Conservation (phyloP, 495 filamentous ascomycete genomes). For the Ramalina peruviana region DNA sequence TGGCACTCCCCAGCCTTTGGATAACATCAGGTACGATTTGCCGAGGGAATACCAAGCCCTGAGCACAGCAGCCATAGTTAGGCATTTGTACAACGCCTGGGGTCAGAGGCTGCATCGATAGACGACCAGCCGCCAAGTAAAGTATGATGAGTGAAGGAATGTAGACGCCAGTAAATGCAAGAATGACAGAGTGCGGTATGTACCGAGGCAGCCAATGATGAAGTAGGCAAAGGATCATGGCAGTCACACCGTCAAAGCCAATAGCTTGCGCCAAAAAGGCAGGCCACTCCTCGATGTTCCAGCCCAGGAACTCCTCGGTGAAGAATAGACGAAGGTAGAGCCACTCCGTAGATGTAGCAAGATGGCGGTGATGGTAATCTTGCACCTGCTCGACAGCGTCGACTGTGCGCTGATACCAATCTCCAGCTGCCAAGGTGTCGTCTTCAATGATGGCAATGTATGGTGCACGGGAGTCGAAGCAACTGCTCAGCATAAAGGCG, state of each 20-base stretch:
- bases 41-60: conserved; percentile 23
- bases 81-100: conserved; percentile 25
- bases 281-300: conserved; percentile 39
- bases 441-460: conserved; percentile 43
- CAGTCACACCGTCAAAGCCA: conserved; percentile 11
- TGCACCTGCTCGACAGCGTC: conserved; percentile 26
- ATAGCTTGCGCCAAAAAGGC: conserved; percentile 27
- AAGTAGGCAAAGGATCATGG: conserved; percentile 13
- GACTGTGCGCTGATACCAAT: conserved; percentile 35
- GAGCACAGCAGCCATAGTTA: conserved; percentile 25
- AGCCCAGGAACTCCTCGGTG: conserved; percentile 40
- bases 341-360: conserved; percentile 17
- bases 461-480: conserved; percentile 27
- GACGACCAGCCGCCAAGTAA: conserved; percentile 25
- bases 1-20: conserved; percentile 11
- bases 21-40: conserved; percentile 16
- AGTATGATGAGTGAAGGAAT: conserved; percentile 23
- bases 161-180: conserved; percentile 17
- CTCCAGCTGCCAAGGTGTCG: conserved; percentile 35
- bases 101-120: conserved; percentile 23
- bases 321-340: conserved; percentile 47
- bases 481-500: conserved; percentile 29
- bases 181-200: conserved; percentile 18
- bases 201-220: conserved; percentile 12
- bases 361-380: conserved; percentile 4